Base-by-base conservation (phyloP, 805 yeast genomes). In the Candida alai region DNA sequence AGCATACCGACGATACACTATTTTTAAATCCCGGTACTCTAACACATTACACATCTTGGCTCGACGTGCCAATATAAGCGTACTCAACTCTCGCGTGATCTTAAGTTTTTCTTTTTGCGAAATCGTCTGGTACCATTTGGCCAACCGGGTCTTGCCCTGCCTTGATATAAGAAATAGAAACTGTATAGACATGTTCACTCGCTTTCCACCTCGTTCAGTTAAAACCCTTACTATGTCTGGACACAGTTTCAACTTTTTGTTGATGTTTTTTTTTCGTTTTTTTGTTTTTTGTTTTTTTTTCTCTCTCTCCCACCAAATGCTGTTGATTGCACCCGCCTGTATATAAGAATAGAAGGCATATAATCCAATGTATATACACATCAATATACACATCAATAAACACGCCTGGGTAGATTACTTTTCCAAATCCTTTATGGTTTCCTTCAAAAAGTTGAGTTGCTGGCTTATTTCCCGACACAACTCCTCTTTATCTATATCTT, bases 31-130 rank as follows among this genome's bases (percentile, higher is more conserved):
- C 44, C 79, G 80, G 56, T 86, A 84, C 56, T 89, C 97, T 30
- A 89, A 64, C 36, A 89, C 88, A 57, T 88, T 90, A 62, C 97
- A 89, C 97, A 93, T 90, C 60, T 86, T 88, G 19, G 95, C 83
- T 40, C 94, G 75, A 42, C 99, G 73, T 9, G 87, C 71, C 28
- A 94, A 74, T 17, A 93, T 85, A 25, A 87, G 63, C 3, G 96
- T 87, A 6, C 95, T 80, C 37, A 93, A 71, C 49, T 93, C 97
- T 48, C 86, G 75, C 33, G 84, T 79, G 37, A 88, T 78, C 59
- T 84, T 84, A 34, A 80, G 69, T 62, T 89, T 88, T 47, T 88
- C 96, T 54, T 85, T 87, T 48, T 82, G 83, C n/a, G 84, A 72
- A 30, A 81, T 68, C 19, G 96, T 78, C 34, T 74, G 73, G 56